Percentiles rank a stretch among this genome's conserved stretches.
These are phyloP conservation scores for Lipomyces mesembrius DNA, from an alignment of 805 yeast genomes.

Conservation along the genomic window DNA sequence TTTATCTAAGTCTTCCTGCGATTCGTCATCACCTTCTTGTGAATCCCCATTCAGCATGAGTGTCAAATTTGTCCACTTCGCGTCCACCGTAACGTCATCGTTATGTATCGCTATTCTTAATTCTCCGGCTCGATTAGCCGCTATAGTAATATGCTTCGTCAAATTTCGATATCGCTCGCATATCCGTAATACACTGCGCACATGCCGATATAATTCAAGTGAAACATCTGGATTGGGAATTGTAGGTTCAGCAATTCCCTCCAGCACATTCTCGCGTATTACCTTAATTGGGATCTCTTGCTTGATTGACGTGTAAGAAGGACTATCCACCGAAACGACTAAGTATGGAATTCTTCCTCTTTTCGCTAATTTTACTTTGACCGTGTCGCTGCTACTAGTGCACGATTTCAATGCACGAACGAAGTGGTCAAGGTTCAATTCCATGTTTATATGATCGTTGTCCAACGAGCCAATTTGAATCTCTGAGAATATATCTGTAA, in stretches of 20 bases:
- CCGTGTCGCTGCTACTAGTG: conserved; percentile 51
- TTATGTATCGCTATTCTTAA: conserved; percentile 39
- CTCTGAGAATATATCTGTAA: conserved; percentile 17
- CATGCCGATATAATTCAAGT: conserved; percentile 51
- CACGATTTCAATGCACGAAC: conserved; percentile 60
- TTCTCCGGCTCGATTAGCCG: conserved; percentile 37
- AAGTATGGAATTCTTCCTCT: conserved; percentile 56
- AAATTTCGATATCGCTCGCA: conserved; percentile 45
- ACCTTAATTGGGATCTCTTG: conserved; percentile 67
- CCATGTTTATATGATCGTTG: conserved; percentile 61
- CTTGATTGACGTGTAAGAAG: conserved; percentile 55
- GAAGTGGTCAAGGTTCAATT: conserved; percentile 64
- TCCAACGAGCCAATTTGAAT: conserved; percentile 42
- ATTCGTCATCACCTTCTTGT: conserved; percentile 1
- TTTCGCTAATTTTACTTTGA: conserved; percentile 38
- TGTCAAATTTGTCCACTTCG: conserved; percentile 40
- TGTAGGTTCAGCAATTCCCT: conserved; percentile 65
- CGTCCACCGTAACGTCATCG: conserved; percentile 41
- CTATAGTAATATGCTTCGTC: conserved; percentile 36
- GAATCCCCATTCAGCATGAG: conserved; percentile 12
- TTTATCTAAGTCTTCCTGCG: conserved; percentile 11
- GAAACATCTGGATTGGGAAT: conserved; percentile 59
- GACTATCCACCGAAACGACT: conserved; percentile 60
- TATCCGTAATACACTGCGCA: conserved; percentile 37
- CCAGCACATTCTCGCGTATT: conserved; percentile 59